Percentiles rank a stretch among this genome's conserved stretches.
Evolutionary conservation across 1,284 basidiomycete species (phyloP).

Genomic region (Boletus calvinii): DNA sequence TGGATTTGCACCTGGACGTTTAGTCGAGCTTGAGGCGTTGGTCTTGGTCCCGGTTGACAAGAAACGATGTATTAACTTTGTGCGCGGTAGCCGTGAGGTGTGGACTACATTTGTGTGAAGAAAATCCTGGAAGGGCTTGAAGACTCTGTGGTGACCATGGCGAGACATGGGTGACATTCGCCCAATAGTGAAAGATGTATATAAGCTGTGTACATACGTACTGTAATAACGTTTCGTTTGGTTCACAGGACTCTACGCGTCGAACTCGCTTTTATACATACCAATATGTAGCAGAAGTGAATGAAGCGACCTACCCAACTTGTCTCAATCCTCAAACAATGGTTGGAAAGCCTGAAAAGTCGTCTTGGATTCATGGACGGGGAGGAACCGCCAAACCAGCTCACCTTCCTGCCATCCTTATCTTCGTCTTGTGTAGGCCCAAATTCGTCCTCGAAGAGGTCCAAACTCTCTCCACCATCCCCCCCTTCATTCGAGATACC

Average conservation of each 20-base stretch:
- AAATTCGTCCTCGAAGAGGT: constrained; percentile 46
- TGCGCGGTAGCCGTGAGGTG: constrained; percentile 4
- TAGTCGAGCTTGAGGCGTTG: neutral
- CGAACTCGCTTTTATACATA: neutral
- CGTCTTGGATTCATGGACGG: neutral
- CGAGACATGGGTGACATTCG: constrained; percentile 22
- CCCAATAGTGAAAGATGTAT: neutral
- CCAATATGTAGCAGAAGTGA: neutral
- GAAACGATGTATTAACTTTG: constrained; percentile 5
- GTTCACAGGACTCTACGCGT: neutral
- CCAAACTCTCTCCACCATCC: constrained; percentile 32
- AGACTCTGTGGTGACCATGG: constrained; percentile 14
- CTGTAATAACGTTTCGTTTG: neutral
- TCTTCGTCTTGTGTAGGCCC: constrained; percentile 49
- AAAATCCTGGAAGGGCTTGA: constrained; percentile 19
- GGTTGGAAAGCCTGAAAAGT: constrained; percentile 53
- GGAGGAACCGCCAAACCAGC: constrained; percentile 11
- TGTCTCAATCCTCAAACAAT: constrained; percentile 60
- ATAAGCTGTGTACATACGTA: neutral
- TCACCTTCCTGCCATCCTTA: constrained; percentile 36
- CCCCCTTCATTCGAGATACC: constrained; percentile 1
- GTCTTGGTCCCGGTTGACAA: constrained; percentile 16
- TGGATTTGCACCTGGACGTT: constrained; percentile 9
- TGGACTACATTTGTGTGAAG: constrained; percentile 6
- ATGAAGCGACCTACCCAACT: neutral